Conservation (phyloP, 2,329 filamentous ascomycete genomes). For the Cordyceps tenuipes region DNA sequence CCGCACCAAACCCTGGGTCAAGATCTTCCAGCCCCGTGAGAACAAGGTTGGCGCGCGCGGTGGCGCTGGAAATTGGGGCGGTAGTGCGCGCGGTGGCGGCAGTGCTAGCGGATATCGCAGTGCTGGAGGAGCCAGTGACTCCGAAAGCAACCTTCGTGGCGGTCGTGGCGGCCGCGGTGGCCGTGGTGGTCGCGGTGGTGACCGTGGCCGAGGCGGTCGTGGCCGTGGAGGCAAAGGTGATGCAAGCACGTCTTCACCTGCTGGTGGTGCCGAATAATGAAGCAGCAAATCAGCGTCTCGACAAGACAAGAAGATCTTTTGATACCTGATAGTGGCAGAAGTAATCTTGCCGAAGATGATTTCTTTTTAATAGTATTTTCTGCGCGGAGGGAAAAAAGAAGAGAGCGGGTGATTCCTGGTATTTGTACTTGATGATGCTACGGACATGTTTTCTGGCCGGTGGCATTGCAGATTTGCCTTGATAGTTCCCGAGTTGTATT, state of each 20-base stretch:
- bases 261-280: conserved; percentile 32
- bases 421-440: conserved; percentile 12
- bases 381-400: conserved; percentile 7
- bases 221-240: conserved; percentile 52
- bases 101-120: conserved; percentile 73
- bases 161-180: conserved; percentile 48
- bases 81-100: conserved; percentile 53
- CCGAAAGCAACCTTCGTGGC: conserved; percentile 48
- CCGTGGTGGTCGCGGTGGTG: conserved; percentile 47
- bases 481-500: conserved; percentile 8
- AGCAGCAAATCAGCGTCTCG: not conserved
- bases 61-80: conserved; percentile 59
- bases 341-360: not conserved
- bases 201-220: conserved; percentile 48
- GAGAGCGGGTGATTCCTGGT: conserved; percentile 9
- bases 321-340: conserved; percentile 3
- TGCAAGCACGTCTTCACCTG: conserved; percentile 45
- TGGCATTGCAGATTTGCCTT: conserved; percentile 12
- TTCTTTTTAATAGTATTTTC: not conserved
- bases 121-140: conserved; percentile 66
- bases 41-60: conserved; percentile 51
- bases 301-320: not conserved
- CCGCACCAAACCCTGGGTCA: conserved; percentile 71
- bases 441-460: conserved; percentile 1
- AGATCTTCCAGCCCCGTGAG: conserved; percentile 68